Base-by-base conservation (phyloP, 176 grass and related monocot genomes). In the Miscanthus lutarioriparius region DNA sequence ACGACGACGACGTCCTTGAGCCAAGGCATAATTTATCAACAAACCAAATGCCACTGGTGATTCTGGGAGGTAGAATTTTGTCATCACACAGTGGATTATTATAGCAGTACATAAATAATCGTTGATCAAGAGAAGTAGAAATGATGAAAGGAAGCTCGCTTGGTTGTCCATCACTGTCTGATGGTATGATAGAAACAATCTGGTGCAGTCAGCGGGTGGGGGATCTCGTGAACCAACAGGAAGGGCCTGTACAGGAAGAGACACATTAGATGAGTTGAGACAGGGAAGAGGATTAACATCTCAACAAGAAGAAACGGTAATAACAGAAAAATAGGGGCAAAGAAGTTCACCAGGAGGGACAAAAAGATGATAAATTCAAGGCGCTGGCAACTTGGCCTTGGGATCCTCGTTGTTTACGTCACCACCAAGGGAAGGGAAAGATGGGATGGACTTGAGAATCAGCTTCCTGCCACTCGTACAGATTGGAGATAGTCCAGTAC, bases 391-490 rank as follows among this genome's bases (percentile, higher is more conserved):
- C 19, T 71, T 83, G 80, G 28, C 74, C 39, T 87, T 75, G 23
- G 49, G 75, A 69, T 83, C 80, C 4, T 62, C 80, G 7, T 70
- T 90, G 58, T 63, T 87, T 64, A 43, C 19, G 12, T 87, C 89
- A 33, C 80, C 89, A 30, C 80, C 41, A 0, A 90, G 89, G 39
- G 89, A 90, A 87, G 89, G 89, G 89, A 90, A 91, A 39, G 90
- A 91, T 41, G 90, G 90, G 35, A 91, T 91, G 17, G 86, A 91
- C 74, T 85, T 85, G 37, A 91, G 82, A 71, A 91, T 91, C 56
- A 88, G 70, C 47, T 84, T 91, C 86, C 86, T 81, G 64, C 81
- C 89, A 6, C 82, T 88, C 86, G 62, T 91, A 79, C 82, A 85
- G 45, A 91, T 88, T n/a, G 90, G 90, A 59, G 90, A 91, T 58